phyloP scores from a whole-genome alignment of 2,329 filamentous ascomycete species.

The Beauveria sp. region DNA sequence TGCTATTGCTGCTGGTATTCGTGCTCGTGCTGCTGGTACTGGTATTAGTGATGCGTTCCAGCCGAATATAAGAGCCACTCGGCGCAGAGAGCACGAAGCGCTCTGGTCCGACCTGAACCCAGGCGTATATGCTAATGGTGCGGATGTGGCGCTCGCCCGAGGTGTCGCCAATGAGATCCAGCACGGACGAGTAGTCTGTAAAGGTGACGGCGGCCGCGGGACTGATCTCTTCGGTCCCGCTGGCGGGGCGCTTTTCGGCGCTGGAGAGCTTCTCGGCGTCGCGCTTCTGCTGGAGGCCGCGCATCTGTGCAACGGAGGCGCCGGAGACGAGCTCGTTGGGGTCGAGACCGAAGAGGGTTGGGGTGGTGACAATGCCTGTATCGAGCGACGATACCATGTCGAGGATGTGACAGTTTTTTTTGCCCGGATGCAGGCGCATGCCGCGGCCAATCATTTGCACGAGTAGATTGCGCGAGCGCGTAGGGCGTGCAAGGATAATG shows the following conservation, averaged over 20 bases:
- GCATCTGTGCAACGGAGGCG: conserved; percentile 57
- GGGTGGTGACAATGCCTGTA: conserved; percentile 80
- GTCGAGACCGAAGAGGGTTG: conserved; percentile 88
- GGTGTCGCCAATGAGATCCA: conserved; percentile 79
- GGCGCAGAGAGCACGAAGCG: conserved; percentile 64
- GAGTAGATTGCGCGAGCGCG: conserved; percentile 83
- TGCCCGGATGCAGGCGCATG: conserved; percentile 73
- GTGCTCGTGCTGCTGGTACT: neutral
- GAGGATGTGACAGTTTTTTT: conserved; percentile 86
- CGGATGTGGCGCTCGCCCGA: conserved; percentile 73
- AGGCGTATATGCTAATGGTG: conserved; percentile 64
- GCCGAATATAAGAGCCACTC: conserved; percentile 52
- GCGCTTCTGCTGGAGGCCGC: conserved; percentile 41
- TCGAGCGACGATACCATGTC: conserved; percentile 87
- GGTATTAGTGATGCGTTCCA: conserved; percentile 32
- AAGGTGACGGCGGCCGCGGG: conserved; percentile 55
- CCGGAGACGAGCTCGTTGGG: conserved; percentile 67
- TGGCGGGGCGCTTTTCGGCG: conserved; percentile 12
- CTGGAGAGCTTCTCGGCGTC: conserved; percentile 30
- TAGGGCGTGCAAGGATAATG: conserved; percentile 78
- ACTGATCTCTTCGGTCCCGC: conserved; percentile 9
- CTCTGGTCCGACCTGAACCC: conserved; percentile 69
- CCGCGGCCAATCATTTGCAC: conserved; percentile 97
- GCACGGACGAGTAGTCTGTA: conserved; percentile 86
- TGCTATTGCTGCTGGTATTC: no score